phyloP scores from a whole-genome alignment of 2,329 filamentous ascomycete species.

The Purpureocillium lavendulum region DNA sequence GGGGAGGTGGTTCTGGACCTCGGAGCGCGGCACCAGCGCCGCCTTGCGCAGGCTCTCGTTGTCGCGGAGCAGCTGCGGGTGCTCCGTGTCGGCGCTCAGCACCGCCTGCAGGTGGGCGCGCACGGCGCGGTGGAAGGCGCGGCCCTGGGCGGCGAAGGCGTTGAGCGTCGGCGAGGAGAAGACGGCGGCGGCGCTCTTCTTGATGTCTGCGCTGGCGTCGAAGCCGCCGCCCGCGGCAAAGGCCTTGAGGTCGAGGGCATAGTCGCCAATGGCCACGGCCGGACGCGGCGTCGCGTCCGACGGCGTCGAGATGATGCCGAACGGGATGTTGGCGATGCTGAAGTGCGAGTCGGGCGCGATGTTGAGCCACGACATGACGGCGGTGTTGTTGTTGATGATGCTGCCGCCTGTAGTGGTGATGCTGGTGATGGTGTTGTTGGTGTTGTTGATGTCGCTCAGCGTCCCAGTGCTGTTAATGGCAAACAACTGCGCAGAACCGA shows the following conservation, averaged over 20 bases:
- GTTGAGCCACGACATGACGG: constrained; percentile 16
- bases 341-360: constrained; percentile 34
- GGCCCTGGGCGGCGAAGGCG: constrained; percentile 44
- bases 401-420: neutral
- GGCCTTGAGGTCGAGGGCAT: constrained; percentile 60
- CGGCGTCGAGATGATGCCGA: constrained; percentile 67
- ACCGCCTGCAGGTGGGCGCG: constrained; percentile 61
- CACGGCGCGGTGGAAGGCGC: constrained; percentile 59
- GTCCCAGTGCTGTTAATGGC: neutral
- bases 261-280: constrained; percentile 64
- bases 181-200: constrained; percentile 13
- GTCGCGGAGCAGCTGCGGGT: constrained; percentile 23
- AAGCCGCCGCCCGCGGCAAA: constrained; percentile 44
- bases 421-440: no score
- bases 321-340: constrained; percentile 73
- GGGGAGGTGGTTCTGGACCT: constrained; percentile 61
- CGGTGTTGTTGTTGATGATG: neutral
- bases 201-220: constrained; percentile 13
- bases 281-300: constrained; percentile 48
- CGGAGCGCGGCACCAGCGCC: constrained; percentile 21
- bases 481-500: neutral
- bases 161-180: constrained; percentile 22
- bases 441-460: no score
- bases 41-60: constrained; percentile 21
- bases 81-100: constrained; percentile 43